These are phyloP conservation scores for Petunia axillaris DNA, from an alignment of 257 asterid species.

Conservation along the genomic window DNA sequence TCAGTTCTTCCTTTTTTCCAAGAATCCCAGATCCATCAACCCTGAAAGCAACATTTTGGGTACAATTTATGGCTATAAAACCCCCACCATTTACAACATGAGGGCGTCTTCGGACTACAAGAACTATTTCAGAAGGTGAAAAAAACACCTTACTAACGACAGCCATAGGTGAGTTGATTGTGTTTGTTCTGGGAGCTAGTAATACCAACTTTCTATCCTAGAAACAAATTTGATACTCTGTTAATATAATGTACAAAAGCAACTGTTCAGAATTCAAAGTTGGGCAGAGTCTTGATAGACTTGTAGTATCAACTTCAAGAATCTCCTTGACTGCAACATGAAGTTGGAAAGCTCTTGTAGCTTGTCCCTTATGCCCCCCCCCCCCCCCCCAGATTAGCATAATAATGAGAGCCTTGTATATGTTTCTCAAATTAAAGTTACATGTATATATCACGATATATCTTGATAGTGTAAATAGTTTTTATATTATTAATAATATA, in stretches of 20 bases:
- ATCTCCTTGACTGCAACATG: constrained; percentile 31
- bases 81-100: constrained; percentile 87
- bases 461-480: too few species aligned
- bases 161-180: constrained; percentile 34
- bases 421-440: too few species aligned
- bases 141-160: constrained; percentile 75
- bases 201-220: too few species aligned
- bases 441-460: too few species aligned
- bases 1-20: constrained; percentile 67
- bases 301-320: constrained; percentile 32
- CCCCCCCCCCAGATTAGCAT: too few species aligned
- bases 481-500: too few species aligned
- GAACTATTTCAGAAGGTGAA: constrained; percentile 57
- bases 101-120: constrained; percentile 73
- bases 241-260: background rate
- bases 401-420: too few species aligned
- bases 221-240: background rate
- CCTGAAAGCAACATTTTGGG: constrained; percentile 51
- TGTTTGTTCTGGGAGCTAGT: constrained; percentile 41
- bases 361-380: constrained; percentile 3
- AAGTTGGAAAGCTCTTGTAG: constrained; percentile 26
- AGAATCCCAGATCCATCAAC: constrained; percentile 83
- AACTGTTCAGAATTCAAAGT: constrained; percentile 38
- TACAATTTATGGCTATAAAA: constrained; percentile 57
- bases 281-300: constrained; percentile 49